Base-by-base conservation (phyloP, 129 eudicot genomes). In the Helianthus annuus region DNA sequence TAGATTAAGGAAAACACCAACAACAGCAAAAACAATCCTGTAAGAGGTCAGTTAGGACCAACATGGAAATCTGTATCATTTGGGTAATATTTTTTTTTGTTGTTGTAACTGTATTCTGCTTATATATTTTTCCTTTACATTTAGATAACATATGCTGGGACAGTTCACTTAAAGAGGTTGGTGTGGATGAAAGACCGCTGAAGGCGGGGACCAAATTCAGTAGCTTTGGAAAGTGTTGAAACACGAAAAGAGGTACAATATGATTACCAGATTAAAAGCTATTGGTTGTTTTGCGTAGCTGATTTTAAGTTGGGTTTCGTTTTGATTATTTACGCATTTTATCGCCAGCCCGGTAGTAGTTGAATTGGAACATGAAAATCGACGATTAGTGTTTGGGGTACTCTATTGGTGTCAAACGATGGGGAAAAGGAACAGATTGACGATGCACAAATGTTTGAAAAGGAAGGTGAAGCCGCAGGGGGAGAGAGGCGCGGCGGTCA, bases 241-340 rank as follows among this genome's bases (percentile, higher is more conserved):
- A 77, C 68, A 81, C 78, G 87, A 75, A 88, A 83, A 88, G 91
- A 83, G 93, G 97, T 92, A 76, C 34, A 48, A 68, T 44, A 54
- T 12, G 48, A 45, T 68, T 55, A 52, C 52, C 55, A 46, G 34
- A 53, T 22, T n/a, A n/a, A 61, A 29, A n/a, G 55, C 45, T n/a
- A n/a, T n/a, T n/a, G n/a, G n/a, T n/a, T n/a, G n/a, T n/a, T n/a
- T n/a, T n/a, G n/a, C n/a, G n/a, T n/a, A n/a, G n/a, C n/a, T n/a
- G n/a, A n/a, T n/a, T n/a, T n/a, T n/a, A n/a, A n/a, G n/a, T n/a
- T n/a, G n/a, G n/a, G n/a, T n/a, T n/a, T n/a, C n/a, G n/a, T n/a
- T n/a, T n/a, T n/a, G n/a, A n/a, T n/a, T n/a, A n/a, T n/a, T n/a
- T n/a, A n/a, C n/a, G n/a, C n/a, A n/a, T n/a, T n/a, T n/a, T n/a